These are phyloP conservation scores for Carnegiea gigantea DNA, from an alignment of 179 eudicot species.

Conservation along the genomic window DNA sequence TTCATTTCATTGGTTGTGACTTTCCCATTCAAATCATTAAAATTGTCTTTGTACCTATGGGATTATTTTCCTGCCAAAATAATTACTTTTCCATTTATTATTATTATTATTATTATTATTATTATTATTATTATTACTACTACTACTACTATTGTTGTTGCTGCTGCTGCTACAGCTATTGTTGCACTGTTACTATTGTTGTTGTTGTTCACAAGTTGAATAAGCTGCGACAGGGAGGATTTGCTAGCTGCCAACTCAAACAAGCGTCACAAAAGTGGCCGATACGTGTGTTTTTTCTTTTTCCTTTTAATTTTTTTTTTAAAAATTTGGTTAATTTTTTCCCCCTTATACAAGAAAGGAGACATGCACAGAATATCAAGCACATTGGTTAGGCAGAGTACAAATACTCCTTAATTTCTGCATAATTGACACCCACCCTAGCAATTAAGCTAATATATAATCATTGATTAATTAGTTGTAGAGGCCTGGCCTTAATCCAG, in stretches of 20 bases:
- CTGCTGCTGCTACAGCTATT: too few species aligned
- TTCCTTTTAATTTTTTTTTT: not conserved
- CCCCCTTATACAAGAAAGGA: not conserved
- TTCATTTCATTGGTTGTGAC: too few species aligned
- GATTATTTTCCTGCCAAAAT: too few species aligned
- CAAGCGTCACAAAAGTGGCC: not conserved
- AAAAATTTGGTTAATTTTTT: not conserved
- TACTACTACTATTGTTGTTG: too few species aligned
- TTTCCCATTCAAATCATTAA: too few species aligned
- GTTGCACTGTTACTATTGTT: too few species aligned
- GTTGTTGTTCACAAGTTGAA: too few species aligned
- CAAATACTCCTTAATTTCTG: not conserved
- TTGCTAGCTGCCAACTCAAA: slow-evolving; percentile 4
- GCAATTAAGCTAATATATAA: not conserved
- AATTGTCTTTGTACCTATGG: too few species aligned
- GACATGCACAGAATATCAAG: not conserved
- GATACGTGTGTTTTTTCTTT: not conserved
- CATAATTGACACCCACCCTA: not conserved
- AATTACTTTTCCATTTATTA: too few species aligned
- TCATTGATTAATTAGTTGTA: not conserved
- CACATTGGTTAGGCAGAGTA: not conserved
- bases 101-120: too few species aligned
- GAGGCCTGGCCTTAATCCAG: not conserved
- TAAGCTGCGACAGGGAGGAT: not conserved
- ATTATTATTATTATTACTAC: too few species aligned